Evolutionary conservation across 2,329 filamentous ascomycete genomes (phyloP).

Genomic region (Thelonectria olida): DNA sequence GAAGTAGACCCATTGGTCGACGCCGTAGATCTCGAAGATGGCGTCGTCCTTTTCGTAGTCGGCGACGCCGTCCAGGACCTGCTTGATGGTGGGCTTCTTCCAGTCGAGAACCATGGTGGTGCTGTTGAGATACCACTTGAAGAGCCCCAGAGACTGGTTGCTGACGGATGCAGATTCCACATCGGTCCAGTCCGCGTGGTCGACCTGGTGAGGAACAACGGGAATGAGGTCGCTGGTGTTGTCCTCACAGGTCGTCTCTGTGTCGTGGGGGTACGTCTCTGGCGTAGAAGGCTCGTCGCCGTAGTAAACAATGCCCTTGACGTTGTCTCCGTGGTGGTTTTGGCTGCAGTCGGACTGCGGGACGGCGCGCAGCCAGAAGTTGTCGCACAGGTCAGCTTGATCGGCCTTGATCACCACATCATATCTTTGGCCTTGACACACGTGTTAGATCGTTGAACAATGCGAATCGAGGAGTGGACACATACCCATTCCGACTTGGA

Average conservation of each 20-base stretch:
- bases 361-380: constrained; percentile 60
- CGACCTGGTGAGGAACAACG: constrained; percentile 45
- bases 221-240: constrained; percentile 48
- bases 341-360: constrained; percentile 52
- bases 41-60: constrained; percentile 32
- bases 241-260: constrained; percentile 45
- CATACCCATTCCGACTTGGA: constrained; percentile 32
- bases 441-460: constrained; percentile 35
- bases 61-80: constrained; percentile 26
- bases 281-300: constrained; percentile 33
- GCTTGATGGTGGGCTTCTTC: constrained; percentile 36
- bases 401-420: constrained; percentile 57
- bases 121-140: constrained; percentile 55
- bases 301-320: constrained; percentile 60
- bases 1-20: constrained; percentile 43
- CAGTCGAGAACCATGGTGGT: constrained; percentile 42
- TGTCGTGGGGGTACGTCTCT: constrained; percentile 15
- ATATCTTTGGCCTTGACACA: constrained; percentile 55
- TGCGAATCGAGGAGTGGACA: neutral
- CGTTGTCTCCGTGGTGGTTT: constrained; percentile 52
- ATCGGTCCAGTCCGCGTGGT: constrained; percentile 37
- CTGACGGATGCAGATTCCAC: constrained; percentile 37
- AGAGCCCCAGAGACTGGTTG: constrained; percentile 42
- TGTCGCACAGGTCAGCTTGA: constrained; percentile 39
- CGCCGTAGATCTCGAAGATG: constrained; percentile 40